These are phyloP conservation scores for Myrica gale DNA, from an alignment of 306 rosid genomes.

Conservation along the genomic window DNA sequence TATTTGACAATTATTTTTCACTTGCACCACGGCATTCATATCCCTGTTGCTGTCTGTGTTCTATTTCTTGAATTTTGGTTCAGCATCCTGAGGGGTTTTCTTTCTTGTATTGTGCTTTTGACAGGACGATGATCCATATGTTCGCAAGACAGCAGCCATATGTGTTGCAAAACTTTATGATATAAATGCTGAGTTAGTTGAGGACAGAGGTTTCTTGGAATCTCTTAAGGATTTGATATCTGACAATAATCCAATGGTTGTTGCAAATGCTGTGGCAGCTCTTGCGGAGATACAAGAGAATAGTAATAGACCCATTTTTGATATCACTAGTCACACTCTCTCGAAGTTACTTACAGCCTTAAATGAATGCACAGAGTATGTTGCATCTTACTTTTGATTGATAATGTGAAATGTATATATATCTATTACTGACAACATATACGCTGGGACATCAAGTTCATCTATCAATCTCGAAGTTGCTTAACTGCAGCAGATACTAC, in stretches of 20 bases:
- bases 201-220: conserved; percentile 95
- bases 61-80: conserved; percentile 14
- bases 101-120: conserved; percentile 27
- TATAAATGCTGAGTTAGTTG: conserved; percentile 96
- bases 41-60: conserved; percentile 3
- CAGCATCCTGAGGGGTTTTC: conserved; percentile 1
- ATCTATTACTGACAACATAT: not conserved
- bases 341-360: conserved; percentile 97
- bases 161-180: conserved; percentile 99
- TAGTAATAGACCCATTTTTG: conserved; percentile 82
- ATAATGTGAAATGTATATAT: not conserved
- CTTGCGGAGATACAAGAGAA: conserved; percentile 97
- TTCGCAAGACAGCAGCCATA: conserved; percentile 98
- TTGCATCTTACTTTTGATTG: conserved; percentile 22
- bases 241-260: conserved; percentile 99
- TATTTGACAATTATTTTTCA: not conserved
- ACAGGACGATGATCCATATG: conserved; percentile 99
- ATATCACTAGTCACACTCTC: conserved; percentile 79
- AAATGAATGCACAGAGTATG: conserved; percentile 99
- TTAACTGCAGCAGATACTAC: not conserved
- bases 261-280: conserved; percentile 98
- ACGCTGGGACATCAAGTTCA: not conserved
- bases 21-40: not conserved
- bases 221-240: conserved; percentile 97
- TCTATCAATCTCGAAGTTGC: not conserved